These are phyloP conservation scores for Phytophthora sojae DNA, from an alignment of 352 stramenopile species.

Conservation along the genomic window DNA sequence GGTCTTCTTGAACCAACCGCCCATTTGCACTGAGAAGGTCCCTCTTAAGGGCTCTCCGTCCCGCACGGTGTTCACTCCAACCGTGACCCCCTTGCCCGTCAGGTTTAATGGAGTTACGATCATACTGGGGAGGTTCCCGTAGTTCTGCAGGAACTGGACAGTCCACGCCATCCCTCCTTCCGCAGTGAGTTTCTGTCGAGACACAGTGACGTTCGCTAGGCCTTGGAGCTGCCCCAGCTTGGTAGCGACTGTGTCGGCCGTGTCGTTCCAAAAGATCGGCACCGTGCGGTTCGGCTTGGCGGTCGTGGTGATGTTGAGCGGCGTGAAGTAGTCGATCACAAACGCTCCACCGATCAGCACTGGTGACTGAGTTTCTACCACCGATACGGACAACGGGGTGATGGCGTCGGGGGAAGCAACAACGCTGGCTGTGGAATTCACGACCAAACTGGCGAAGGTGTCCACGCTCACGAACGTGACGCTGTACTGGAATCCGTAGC, in stretches of 20 bases:
- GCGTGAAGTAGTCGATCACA: conserved; percentile 51
- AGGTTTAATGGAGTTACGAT: conserved; percentile 55
- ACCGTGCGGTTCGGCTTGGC: conserved; percentile 30
- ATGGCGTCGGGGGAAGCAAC: conserved; percentile 18
- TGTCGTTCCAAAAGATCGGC: conserved; percentile 66
- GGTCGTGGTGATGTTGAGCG: conserved; percentile 47
- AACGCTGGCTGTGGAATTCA: conserved; percentile 27
- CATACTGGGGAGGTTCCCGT: conserved; percentile 58
- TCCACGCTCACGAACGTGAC: conserved; percentile 69
- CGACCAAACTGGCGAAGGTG: conserved; percentile 40
- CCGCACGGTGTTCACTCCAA: conserved; percentile 45
- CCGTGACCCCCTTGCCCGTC: conserved; percentile 47
- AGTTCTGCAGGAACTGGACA: conserved; percentile 69
- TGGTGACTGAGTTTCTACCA: conserved; percentile 44
- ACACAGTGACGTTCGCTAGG: conserved; percentile 59
- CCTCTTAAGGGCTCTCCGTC: conserved; percentile 65
- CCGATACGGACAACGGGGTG: conserved; percentile 14
- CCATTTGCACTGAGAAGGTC: conserved; percentile 60
- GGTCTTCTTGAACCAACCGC: conserved; percentile 62
- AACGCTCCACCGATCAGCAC: conserved; percentile 61
- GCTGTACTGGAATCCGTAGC: conserved; percentile 56
- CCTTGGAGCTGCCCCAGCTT: conserved; percentile 60
- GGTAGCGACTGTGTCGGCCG: conserved; percentile 21
- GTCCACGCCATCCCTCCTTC: conserved; percentile 76
- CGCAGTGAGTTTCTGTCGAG: conserved; percentile 41